phyloP scores from a whole-genome alignment of 169 alveolate species.

The Cyclospora cayetanensis region DNA sequence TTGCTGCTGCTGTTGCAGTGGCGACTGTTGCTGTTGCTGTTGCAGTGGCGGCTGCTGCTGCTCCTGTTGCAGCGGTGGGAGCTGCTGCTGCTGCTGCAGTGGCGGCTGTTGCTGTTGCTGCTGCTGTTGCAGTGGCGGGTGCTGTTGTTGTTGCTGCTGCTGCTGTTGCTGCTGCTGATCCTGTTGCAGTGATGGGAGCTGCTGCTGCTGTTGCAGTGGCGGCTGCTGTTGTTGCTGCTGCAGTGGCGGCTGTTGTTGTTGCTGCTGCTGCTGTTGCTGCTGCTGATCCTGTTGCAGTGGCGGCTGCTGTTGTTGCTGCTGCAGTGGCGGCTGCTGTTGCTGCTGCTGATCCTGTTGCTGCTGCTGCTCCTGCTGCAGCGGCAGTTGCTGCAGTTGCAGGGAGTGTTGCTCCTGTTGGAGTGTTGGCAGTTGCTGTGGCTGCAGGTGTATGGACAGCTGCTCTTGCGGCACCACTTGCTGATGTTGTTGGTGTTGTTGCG shows the following conservation, averaged over 20 bases:
- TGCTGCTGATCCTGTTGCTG: not conserved
- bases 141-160: not conserved
- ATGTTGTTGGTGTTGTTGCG: not conserved
- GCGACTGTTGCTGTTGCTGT: not conserved
- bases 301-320: not conserved
- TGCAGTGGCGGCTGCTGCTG: not conserved
- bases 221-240: conserved; percentile 3
- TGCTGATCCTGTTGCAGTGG: not conserved
- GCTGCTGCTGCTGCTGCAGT: not conserved
- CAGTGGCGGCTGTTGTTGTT: not conserved
- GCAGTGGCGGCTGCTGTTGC: not conserved
- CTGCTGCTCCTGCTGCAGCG: not conserved
- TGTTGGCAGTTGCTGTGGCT: not conserved
- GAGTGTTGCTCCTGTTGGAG: not conserved
- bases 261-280: no score
- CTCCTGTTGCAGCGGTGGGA: not conserved
- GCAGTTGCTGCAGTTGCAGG: not conserved
- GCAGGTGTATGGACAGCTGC: not conserved
- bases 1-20: not conserved
- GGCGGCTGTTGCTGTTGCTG: not conserved
- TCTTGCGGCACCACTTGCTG: not conserved
- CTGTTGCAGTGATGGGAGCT: not conserved
- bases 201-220: not conserved
- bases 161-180: not conserved
- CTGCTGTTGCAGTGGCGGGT: not conserved